Evolutionary conservation across 352 stramenopile species (phyloP), one percentile per base, ranked within the genome.

Genomic region (Ochromonadaceae sp.): DNA sequence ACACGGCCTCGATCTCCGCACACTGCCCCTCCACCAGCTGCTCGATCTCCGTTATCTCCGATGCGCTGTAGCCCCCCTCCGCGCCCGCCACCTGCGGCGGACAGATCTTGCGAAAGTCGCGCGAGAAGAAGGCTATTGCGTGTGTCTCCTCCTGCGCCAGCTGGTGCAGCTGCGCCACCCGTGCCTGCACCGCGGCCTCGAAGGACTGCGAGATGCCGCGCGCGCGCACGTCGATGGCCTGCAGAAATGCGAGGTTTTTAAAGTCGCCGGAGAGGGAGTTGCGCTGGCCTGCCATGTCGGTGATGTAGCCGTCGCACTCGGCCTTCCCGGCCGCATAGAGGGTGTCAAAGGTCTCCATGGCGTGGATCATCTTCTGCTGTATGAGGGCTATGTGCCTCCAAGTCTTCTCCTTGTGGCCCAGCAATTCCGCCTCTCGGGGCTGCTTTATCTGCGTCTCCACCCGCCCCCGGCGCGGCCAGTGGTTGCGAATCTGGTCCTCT

Each of bases 401-500:
- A 42, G 85, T 77, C 32, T 84, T 82, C 32, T 84, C 81, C 49
- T 91, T 62, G 12, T 72, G 72, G 39, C 80, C 79, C 57, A 89
- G 78, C 28, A 92, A 80, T 44, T 89, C 56, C 14, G 12, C 26
- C 44, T 53, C 56, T 35, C 56, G 36, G 4, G 56, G 56, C 35
- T 39, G 36, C 22, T 65, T 65, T 35, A 52, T 65, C 44, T 53
- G 31, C 20, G 56, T 65, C 44, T 87, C 81, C 17, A 85, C 66
- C 20, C 79, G 71, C 2, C 82, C 81, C 56, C 76, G 82, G 15
- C 81, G 77, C 3, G 84, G 84, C 83, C 84, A 92, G 65, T 92
- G 84, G 72, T 83, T 78, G 1, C 84, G 76, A 20, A 92, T 62
- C n/a, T 75, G 70, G 63, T 92, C 83, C 57, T 92, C 83, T 0